Evolutionary conservation across 192 early-diverging fungal genomes (phyloP), one percentile per base, ranked within the genome.

Genomic region (Gryganskiella cystojenkinii): DNA sequence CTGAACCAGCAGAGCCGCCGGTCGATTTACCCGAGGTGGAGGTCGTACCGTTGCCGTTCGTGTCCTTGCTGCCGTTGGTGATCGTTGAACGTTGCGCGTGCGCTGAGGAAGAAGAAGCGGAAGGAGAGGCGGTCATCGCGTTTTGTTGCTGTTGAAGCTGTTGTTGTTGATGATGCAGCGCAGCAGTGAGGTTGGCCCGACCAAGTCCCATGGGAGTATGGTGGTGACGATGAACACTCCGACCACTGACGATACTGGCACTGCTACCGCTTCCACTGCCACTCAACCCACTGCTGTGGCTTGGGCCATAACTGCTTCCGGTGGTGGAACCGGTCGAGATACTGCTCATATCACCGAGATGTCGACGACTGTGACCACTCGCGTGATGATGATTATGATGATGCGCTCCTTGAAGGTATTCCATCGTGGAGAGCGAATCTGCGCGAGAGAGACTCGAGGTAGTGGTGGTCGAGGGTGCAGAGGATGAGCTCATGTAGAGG

Each of bases 391-490:
- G 37, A 6, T 19, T 6, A 24, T 43, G 58, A 13, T 40, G 45
- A 17, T 55, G 68, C 22, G 59, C 34, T 5, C 60, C 65, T 53
- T 68, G 74, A 7, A 64, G 61, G 31, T 68, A 78, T 37, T 78
- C 74, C 67, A 64, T 69, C 4, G 22, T 78, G 13, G 74, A 78
- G 1, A 78, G 60, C 17, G 74, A 78, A 40, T 78, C 74, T 10
- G 74, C 61, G 20, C 74, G 55, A n/a, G 74, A 78, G 30, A 78
- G 61, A 46, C 66, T 78, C 4, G 73, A 78, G 15, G 60, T 68
- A 1, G 73, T 68, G 31, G 56, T 64, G 22, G 61, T 69, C 24
- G 74, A 78, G 3, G 74, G 67, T 0, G 74, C 74, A 17, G 66
- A 75, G 22, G 74, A 55, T 1, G 74, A 78, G 50, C 66, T 60